Evolutionary conservation across 2,329 filamentous ascomycete genomes (phyloP), one percentile per base, ranked within the genome.

Genomic region (Didymella sp.): DNA sequence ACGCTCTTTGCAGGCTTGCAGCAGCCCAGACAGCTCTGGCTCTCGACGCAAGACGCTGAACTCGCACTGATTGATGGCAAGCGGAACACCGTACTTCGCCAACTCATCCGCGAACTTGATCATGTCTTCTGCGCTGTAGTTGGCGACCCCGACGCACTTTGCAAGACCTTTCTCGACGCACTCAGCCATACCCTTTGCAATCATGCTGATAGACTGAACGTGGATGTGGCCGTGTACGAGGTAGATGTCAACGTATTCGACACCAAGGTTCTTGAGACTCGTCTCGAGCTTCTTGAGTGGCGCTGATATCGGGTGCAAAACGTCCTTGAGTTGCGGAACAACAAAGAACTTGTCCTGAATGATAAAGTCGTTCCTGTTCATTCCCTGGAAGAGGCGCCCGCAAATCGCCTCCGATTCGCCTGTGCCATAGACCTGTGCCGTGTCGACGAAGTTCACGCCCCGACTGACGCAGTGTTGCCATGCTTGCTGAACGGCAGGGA

Each of bases 141-240:
- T 81, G 47, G 77, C 76, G 3, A 81, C 79, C 6, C 77, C 79
- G 1, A 81, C 75, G 1, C 75, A 72, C 27, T 74, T 75, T 2
- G 78, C 68, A 41, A 80, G 66, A 0, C 78, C 78, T 11, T 69
- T 57, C 28, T 80, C 70, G 13, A 81, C 78, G 58, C 79, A 80
- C 21, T 78, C 72, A 0, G 78, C 78, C 40, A 81, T 57, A 1
- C 75, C 76, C 49, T 78, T 73, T 4, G 78, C 79, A 7, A 79
- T 73, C 7, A 64, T 73, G 17, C 72, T 69, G 59, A 80, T 77
- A 31, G 67, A 70, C 51, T 74, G 74, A 11, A 73, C 57, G 56
- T 81, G 79, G 6, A 79, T 74, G 3, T 75, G 80, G 15, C 80
- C 80, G 49, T 81, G 78, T 2, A 80, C 75, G 8, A 80, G 69